A percentile compares a stretch with the other conserved stretches of the same genome.
Evolutionary conservation across 345 rosid species (phyloP).

Genomic region (Acer negundo): DNA sequence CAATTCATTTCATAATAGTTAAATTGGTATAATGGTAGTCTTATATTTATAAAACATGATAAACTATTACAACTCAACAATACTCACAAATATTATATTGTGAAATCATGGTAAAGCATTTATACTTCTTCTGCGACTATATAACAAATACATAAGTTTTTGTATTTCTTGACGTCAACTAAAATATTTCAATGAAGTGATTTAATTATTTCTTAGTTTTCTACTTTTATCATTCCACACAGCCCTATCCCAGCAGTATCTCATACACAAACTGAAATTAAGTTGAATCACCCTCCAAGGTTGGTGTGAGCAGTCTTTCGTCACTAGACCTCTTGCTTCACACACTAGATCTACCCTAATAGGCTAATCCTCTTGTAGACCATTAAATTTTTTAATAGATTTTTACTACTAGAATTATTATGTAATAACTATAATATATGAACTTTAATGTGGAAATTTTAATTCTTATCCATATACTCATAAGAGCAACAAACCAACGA

Average conservation of each 20-base stretch:
- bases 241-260: not conserved
- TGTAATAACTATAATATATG: not conserved
- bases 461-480: not conserved
- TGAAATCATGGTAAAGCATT: not conserved
- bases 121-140: not conserved
- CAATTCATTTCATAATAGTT: not conserved
- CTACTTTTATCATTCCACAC: not conserved
- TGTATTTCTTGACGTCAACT: not conserved
- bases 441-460: not conserved
- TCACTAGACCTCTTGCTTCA: not conserved
- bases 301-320: not conserved
- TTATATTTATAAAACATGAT: not conserved
- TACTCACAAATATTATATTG: not conserved
- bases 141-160: not conserved
- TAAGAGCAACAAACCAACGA: not conserved
- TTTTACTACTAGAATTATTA: not conserved
- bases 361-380: not conserved
- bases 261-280: too few relatives aligned
- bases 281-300: not conserved
- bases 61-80: not conserved
- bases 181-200: not conserved
- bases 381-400: not conserved
- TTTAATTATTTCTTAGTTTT: not conserved
- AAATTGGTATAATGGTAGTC: not conserved
- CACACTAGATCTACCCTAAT: not conserved